Conservation (phyloP, 139 green algal species). For the Volvox reticuliferus region DNA sequence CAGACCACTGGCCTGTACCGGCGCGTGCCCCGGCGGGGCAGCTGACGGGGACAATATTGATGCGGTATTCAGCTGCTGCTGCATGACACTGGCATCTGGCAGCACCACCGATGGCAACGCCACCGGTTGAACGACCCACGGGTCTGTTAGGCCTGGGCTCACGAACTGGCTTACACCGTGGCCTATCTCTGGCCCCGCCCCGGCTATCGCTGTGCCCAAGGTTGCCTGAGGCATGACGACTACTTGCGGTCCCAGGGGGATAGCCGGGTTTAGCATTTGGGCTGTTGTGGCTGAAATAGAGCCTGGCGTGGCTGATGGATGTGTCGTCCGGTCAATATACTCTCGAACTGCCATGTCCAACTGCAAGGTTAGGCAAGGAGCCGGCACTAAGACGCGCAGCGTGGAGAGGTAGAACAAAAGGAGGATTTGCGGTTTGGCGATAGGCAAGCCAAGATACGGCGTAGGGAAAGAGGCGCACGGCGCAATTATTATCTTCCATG, state of each 20-base stretch:
- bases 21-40: background rate
- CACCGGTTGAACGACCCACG: background rate
- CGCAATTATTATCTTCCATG: no score
- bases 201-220: background rate
- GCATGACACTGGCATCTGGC: background rate
- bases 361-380: background rate
- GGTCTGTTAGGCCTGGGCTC: background rate
- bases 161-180: background rate
- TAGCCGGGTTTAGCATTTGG: no score
- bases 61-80: background rate
- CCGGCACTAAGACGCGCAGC: no score
- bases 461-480: no score
- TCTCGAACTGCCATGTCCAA: conserved; percentile 15
- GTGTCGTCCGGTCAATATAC: conserved; percentile 4
- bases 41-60: background rate
- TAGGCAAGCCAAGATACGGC: no score
- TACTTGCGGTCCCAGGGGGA: no score
- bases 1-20: background rate
- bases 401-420: no score
- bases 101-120: background rate
- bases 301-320: background rate
- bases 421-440: no score
- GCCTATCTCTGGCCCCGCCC: background rate
- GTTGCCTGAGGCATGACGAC: background rate
- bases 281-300: no score